These are phyloP conservation scores for Hortaea werneckii DNA, from an alignment of 2,329 filamentous ascomycete species.

Conservation along the genomic window DNA sequence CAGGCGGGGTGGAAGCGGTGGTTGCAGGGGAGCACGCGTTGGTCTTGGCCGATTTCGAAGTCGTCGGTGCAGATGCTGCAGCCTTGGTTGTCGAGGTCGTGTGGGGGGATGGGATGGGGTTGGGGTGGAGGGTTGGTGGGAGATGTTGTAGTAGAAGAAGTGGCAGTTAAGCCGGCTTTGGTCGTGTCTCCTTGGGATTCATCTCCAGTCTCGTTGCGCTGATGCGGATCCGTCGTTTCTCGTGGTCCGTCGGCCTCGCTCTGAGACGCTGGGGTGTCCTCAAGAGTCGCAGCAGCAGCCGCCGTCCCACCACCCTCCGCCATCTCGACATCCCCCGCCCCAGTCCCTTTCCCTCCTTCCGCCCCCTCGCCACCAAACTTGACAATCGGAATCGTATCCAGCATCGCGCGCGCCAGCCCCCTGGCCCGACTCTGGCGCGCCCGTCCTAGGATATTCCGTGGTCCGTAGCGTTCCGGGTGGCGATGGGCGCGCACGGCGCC, in stretches of 20 bases:
- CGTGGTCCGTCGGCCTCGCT: too few species aligned
- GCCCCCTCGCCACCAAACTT: constrained; percentile 68
- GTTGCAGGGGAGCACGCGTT: constrained; percentile 52
- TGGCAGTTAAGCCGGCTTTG: constrained; percentile 2
- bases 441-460: constrained; percentile 56
- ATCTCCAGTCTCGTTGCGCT: not conserved
- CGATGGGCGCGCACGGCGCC: constrained; percentile 82
- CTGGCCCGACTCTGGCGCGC: constrained; percentile 78
- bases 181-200: not conserved
- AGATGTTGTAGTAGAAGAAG: constrained; percentile 17
- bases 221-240: not conserved
- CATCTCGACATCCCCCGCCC: constrained; percentile 44
- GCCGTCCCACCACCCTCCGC: constrained; percentile 5
- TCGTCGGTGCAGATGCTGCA: constrained; percentile 59
- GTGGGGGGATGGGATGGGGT: not conserved
- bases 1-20: constrained; percentile 58
- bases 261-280: too few species aligned
- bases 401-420: constrained; percentile 78
- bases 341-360: constrained; percentile 35
- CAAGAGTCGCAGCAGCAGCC: too few species aligned
- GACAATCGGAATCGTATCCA: constrained; percentile 89
- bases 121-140: constrained; percentile 5
- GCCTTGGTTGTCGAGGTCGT: constrained; percentile 27
- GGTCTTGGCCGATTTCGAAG: constrained; percentile 52
- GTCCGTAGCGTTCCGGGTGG: constrained; percentile 88